Evolutionary conservation across 202 grass and related monocot genomes (phyloP), one percentile per base, ranked within the genome.

Genomic region (Dendrocalamus latiflorus): DNA sequence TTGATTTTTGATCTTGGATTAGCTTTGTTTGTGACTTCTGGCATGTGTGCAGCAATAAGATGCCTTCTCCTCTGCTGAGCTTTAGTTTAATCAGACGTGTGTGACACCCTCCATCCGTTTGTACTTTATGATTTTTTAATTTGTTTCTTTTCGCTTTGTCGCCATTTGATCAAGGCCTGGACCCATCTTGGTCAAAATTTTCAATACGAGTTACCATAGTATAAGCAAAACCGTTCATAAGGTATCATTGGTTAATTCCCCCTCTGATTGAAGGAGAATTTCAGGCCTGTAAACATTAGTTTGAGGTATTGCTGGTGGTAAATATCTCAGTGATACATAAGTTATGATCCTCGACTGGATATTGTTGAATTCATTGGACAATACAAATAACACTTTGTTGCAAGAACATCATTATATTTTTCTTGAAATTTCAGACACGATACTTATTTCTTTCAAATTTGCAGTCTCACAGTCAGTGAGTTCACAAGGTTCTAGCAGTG

Each of bases 401-500:
- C 34, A 68, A 70, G 21, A n/a, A n/a, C 51, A 65, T 25, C 30
- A 2, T 25, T 53, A 36, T 67, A 10, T 61, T 78, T n/a, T 54
- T 36, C 17, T 45, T 17, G 5, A 6, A 82, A 22, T 1, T 50
- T 90, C 42, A 77, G 39, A 36, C 17, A 25, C 43, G 55, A 36
- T 25, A 36, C 60, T 70, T 44, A 55, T n/a, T 77, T 83, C 2
- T 39, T 71, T 56, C 57, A 16, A 68, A 70, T 70, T 70, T 70
- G 7, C 80, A 90, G 88, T 87, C 17, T 90, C 88, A 8, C 61
- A 80, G 45, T 75, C 88, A 3, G 0, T 69, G 26, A 90, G 84
- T 80, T 90, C 88, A 45, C 84, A 87, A 75, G 84, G 88, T 69
- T 83, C 88, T 65, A 90, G 56, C 63, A 76, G 26, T 6, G 80